Evolutionary conservation across 345 rosid genomes (phyloP), one percentile per base, ranked within the genome.

Genomic region (Acer saccharum): DNA sequence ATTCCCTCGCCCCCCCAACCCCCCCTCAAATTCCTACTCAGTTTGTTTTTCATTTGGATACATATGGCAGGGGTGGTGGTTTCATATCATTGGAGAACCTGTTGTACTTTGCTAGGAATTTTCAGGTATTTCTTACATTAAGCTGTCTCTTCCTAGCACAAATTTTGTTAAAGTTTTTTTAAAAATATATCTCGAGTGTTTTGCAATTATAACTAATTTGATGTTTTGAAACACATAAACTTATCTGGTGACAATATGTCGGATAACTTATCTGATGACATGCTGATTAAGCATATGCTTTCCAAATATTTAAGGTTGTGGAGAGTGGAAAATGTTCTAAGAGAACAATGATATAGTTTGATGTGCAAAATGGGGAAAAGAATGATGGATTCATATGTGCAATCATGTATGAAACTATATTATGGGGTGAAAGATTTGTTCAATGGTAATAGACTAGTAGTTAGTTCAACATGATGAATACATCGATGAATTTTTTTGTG

Each of bases 11-110:
- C 25, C 25, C 1, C 25, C 25, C 25, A 23, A 25, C 25, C 77
- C 43, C 60, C 69, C 41, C 55, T 27, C 64, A 43, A 21, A 63
- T 76, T 63, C 10, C 64, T 60, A 27, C 39, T 12, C 16, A 14
- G 54, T 74, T 11, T 54, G 2, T 8, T 39, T 50, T 44, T 39
- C 65, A 23, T 50, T 55, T 79, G 79, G 69, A 82, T 82, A 79
- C 54, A 65, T 87, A 57, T 82, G 68, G 58, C 89, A 97, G 99
- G 95, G 99, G 99, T 54, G 99, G 99, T 78, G 99, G 98, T 81
- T 94, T 92, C 84, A 94, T 97, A 77, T 97, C 99, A 29, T 89
- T 94, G 91, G 99, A 97, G 88, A 97, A 97, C 81, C 84, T 97
- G 86, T 74, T 97, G 73, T 97, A 81, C 90, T 93, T 97, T 78